A percentile compares a stretch with the other conserved stretches of the same genome.
These are phyloP conservation scores for Quercus robur DNA, from an alignment of 306 rosid genomes.

Conservation along the genomic window DNA sequence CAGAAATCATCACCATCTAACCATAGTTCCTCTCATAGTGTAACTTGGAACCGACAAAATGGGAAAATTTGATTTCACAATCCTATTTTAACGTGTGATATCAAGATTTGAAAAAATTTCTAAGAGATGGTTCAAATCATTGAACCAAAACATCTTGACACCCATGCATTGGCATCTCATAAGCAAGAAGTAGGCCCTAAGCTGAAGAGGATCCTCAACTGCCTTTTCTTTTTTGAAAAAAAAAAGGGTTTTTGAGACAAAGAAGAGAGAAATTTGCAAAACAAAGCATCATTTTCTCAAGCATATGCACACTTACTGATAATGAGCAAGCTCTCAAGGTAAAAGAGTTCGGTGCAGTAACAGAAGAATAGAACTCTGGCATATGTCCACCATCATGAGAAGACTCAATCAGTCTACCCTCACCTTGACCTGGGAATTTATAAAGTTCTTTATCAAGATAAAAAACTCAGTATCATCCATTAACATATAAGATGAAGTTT, in stretches of 20 bases:
- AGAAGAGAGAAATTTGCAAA: background rate
- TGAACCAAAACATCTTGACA: background rate
- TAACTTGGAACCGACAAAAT: background rate
- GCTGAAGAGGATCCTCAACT: background rate
- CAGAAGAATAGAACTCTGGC: constrained; percentile 25
- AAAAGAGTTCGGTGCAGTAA: constrained; percentile 27
- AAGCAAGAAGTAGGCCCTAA: background rate
- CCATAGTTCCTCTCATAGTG: background rate
- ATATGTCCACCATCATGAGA: constrained; percentile 31
- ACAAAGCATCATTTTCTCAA: background rate
- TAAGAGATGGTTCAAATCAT: background rate
- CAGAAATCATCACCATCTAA: background rate
- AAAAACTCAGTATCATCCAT: constrained; percentile 9
- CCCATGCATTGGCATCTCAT: background rate
- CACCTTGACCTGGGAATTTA: constrained; percentile 42
- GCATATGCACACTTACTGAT: constrained; percentile 46
- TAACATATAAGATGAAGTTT: background rate
- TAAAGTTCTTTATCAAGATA: constrained; percentile 15
- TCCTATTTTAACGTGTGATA: background rate
- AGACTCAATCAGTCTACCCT: constrained; percentile 24
- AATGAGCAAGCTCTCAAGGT: constrained; percentile 69
- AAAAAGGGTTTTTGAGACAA: background rate
- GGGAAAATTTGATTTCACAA: background rate
- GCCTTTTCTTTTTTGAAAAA: no score
- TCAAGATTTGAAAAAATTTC: background rate